Evolutionary conservation across 169 alveolate genomes (phyloP).

Genomic region (Plasmodium reichenowi): DNA sequence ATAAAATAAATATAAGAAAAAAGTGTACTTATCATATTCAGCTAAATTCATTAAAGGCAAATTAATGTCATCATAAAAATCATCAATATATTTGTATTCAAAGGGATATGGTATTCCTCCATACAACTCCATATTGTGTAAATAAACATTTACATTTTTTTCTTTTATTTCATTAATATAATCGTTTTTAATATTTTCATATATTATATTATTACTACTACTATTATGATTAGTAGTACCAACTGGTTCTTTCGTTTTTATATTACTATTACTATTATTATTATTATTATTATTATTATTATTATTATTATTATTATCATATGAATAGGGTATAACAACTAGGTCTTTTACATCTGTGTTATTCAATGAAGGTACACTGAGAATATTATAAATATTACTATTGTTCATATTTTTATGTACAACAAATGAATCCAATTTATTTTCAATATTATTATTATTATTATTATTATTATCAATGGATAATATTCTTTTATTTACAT

Average conservation of each 20-base stretch:
- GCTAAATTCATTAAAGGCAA: constrained; percentile 52
- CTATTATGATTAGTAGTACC: no score
- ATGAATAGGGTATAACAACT: constrained; percentile 53
- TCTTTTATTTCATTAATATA: constrained; percentile 56
- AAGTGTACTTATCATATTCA: constrained; percentile 66
- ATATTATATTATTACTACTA: neutral
- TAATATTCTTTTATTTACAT: neutral
- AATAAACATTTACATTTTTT: constrained; percentile 27
- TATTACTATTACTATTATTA: neutral
- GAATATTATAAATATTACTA: neutral
- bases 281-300: no score
- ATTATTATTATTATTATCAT: constrained; percentile 17
- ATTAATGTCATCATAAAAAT: constrained; percentile 26
- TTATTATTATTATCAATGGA: neutral
- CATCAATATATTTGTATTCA: constrained; percentile 61
- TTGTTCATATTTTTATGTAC: constrained; percentile 10
- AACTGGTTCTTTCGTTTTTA: constrained; percentile 16
- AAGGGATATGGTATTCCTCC: constrained; percentile 68
- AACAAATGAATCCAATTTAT: constrained; percentile 24
- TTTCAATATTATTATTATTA: neutral
- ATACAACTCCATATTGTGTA: constrained; percentile 65
- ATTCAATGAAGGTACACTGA: constrained; percentile 3
- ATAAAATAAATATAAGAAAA: constrained; percentile 71
- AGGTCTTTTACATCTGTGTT: constrained; percentile 54
- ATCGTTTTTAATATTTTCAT: constrained; percentile 26